A percentile compares a stretch with the other conserved stretches of the same genome.
Evolutionary conservation across 2,329 filamentous ascomycete genomes (phyloP).

Genomic region (Dothistroma septosporum): DNA sequence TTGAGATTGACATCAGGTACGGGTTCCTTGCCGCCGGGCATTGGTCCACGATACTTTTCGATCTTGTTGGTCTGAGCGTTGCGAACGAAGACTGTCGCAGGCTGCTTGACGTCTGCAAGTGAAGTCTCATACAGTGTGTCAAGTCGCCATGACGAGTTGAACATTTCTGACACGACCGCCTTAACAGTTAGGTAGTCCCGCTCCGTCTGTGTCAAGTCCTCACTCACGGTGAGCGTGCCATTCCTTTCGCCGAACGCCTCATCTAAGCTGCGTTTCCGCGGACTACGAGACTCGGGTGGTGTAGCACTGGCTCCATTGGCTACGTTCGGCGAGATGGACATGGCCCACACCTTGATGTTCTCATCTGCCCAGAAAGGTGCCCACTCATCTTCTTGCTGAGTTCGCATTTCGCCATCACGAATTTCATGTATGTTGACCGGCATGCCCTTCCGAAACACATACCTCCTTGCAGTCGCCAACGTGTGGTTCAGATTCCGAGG

Average conservation of each 20-base stretch:
- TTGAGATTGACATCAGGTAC: conserved; percentile 57
- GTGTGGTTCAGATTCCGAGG: conserved; percentile 74
- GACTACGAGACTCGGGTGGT: conserved; percentile 20
- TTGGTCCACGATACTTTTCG: conserved; percentile 65
- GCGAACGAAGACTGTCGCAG: conserved; percentile 66
- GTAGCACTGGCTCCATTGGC: conserved; percentile 6
- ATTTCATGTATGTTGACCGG: conserved; percentile 70
- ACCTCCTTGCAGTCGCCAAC: conserved; percentile 75
- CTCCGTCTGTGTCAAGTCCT: conserved; percentile 44
- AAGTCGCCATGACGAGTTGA: conserved; percentile 68
- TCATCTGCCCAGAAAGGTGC: conserved; percentile 69
- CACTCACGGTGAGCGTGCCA: conserved; percentile 26
- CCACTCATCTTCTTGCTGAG: conserved; percentile 31
- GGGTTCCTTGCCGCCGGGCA: conserved; percentile 49
- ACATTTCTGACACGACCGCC: conserved; percentile 69
- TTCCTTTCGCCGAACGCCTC: conserved; percentile 34
- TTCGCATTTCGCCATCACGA: conserved; percentile 33
- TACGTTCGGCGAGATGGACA: conserved; percentile 52
- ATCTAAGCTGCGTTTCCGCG: conserved; percentile 36
- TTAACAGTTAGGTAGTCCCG: conserved; percentile 44
- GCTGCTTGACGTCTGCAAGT: conserved; percentile 62
- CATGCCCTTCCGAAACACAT: conserved; percentile 81
- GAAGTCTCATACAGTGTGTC: conserved; percentile 65
- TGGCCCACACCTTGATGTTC: conserved; percentile 78
- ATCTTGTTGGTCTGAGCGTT: conserved; percentile 59